Base-by-base conservation (phyloP, 1,139 yeast species). In the Hemisphaericaspora xylofermentans region DNA sequence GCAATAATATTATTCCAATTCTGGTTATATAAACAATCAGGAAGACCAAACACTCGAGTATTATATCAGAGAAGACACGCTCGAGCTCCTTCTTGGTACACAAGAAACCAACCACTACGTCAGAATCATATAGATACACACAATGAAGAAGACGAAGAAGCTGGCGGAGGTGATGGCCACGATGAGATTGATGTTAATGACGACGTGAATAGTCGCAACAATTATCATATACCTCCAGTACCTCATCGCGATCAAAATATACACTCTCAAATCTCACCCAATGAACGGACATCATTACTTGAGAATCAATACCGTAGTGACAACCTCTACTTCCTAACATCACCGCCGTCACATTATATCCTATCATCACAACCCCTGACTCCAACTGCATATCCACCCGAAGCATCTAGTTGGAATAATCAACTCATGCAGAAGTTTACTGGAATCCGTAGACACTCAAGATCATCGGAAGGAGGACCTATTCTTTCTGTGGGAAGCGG, bases 21-120 rank as follows among this genome's bases (percentile, higher is more conserved):
- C 43, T 60, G 66, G 64, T 48, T 48, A 28, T 67, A 63, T 43
- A 30, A 24, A 5, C 22, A 12, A 31, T n/a, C 34, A 10, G 34
- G 13, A 18, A 31, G 16, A 18, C 5, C 25, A n/a, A 8, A 18
- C 3, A 8, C 7, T 8, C 17, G 10, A 19, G 24, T 18, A 15
- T 9, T 14, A 8, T 9, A 19, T 18, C 12, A 31, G 7, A 25
- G 8, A 31, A 39, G 41, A 30, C 61, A 63, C 37, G 13, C 15
- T 6, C 29, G 29, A 4, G 29, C 29, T n/a, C 73, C 73, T 1
- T 71, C 64, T 38, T 69, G 75, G 76, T 68, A 68, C 50, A 58
- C 65, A 12, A 43, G 45, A 28, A 46, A 46, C 29, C 47, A 46
- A 33, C 44, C 46, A 16, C 59, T 61, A 10, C 44, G 43, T 10